These are phyloP conservation scores for Mallotus japonicus DNA, from an alignment of 441 rosid genomes.

Conservation along the genomic window DNA sequence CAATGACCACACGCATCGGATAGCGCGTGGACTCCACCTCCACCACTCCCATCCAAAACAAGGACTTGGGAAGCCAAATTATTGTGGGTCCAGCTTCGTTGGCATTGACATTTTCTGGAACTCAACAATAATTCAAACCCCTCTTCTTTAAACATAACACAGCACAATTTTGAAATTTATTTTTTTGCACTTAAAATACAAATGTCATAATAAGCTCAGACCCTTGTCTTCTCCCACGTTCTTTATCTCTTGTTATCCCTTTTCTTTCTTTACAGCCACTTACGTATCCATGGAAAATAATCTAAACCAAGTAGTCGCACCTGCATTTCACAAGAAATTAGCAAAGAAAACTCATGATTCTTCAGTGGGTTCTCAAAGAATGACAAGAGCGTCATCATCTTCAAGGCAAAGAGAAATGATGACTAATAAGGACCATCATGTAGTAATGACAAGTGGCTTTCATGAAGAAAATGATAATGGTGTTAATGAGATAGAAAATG, in stretches of 20 bases:
- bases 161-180: too few species aligned
- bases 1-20: not conserved
- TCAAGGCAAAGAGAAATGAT: slow-evolving; percentile 22
- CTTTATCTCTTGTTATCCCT: not conserved
- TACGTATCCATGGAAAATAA: slow-evolving; percentile 37
- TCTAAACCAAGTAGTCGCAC: slow-evolving; percentile 20
- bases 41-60: slow-evolving; percentile 16
- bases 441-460: not conserved
- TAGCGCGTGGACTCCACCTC: not conserved
- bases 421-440: slow-evolving; percentile 4
- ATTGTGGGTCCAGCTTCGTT: slow-evolving; percentile 42
- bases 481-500: slow-evolving; percentile 22
- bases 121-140: slow-evolving; percentile 30
- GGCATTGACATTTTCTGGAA: slow-evolving; percentile 44
- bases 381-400: slow-evolving; percentile 14
- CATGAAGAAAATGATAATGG: slow-evolving; percentile 12
- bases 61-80: slow-evolving; percentile 26
- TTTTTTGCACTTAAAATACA: too few species aligned
- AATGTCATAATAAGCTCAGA: not conserved
- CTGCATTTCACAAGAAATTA: slow-evolving; percentile 20
- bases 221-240: not conserved
- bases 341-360: slow-evolving; percentile 23
- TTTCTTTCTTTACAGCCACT: not conserved
- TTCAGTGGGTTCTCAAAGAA: slow-evolving; percentile 22
- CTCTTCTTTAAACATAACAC: not conserved